Base-by-base conservation (phyloP, 1,139 yeast species). In the Suhomyces ambrosiae region DNA sequence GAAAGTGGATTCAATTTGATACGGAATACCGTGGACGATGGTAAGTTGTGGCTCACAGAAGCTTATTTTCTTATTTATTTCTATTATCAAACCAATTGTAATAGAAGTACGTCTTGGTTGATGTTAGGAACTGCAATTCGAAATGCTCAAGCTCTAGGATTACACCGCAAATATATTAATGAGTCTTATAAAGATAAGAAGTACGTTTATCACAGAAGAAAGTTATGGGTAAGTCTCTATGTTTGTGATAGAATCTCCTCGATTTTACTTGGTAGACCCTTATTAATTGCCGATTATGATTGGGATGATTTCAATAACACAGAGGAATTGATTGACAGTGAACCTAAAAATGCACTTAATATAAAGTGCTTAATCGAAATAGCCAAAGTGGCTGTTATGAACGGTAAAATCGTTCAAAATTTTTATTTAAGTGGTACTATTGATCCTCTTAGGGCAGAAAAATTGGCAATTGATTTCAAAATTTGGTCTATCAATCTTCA, bases 41-140 rank as follows among this genome's bases (percentile, higher is more conserved):
- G 68, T 2, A 64, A 61, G 28, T 39, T 69, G 7, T 71, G 76
- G 75, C 48, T 67, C 14, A 69, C 71, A 1, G 68, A 71, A 41
- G 65, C 67, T 3, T 60, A 72, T 39, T 52, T 67, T 28, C 50
- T 73, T 29, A 55, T 63, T 18, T 65, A 58, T 41, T 61, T 68
- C 44, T 71, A 59, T 45, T 65, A 70, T 42, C 72, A 68, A 38
- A 48, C 60, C 17, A 57, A 56, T 12, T 63, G 71, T n/a, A 60
- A 63, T 32, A 58, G 70, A 41, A 62, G 65, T 35, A 61, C 71
- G 0, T 65, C 75, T 8, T 74, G 78, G 75, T 38, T 48, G 17
- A 45, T 48, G 50, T 38, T 62, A 22, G 57, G 60, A n/a, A 42
- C 47, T 9, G 60, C 66, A 4, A 54, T 61, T 22, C 50, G 53